phyloP scores from a whole-genome alignment of 441 rosid species.

The Gossypium laxum region DNA sequence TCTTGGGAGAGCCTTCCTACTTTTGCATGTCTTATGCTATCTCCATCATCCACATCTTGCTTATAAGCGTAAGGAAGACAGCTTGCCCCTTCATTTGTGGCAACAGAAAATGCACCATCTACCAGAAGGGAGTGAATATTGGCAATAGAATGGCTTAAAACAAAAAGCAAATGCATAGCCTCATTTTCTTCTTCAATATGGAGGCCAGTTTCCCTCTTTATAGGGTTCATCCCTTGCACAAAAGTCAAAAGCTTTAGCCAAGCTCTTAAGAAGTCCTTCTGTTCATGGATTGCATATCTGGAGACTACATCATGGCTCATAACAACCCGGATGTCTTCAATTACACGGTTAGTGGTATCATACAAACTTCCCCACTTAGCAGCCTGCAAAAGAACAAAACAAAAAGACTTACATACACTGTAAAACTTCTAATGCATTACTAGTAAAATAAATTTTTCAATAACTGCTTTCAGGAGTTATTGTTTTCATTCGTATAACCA shows the following conservation, averaged over 20 bases:
- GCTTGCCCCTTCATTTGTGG: conserved; percentile 34
- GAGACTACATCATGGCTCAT: conserved; percentile 67
- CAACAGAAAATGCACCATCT: conserved; percentile 44
- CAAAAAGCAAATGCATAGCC: conserved; percentile 45
- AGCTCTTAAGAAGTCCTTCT: conserved; percentile 50
- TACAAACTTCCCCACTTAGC: conserved; percentile 58
- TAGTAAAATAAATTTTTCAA: neutral
- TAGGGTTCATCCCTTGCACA: conserved; percentile 83
- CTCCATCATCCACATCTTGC: conserved; percentile 42
- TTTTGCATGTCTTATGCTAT: conserved; percentile 66
- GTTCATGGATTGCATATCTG: conserved; percentile 54
- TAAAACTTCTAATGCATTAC: neutral
- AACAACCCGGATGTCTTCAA: conserved; percentile 75
- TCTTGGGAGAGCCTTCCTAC: conserved; percentile 76
- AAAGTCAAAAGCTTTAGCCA: conserved; percentile 79
- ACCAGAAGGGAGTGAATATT: conserved; percentile 67
- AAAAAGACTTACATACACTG: conserved; percentile 9
- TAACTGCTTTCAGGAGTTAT: neutral
- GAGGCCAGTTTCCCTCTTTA: conserved; percentile 79
- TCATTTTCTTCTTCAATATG: conserved; percentile 72
- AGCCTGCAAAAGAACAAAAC: conserved; percentile 39
- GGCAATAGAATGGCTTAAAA: conserved; percentile 58
- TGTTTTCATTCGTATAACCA: neutral
- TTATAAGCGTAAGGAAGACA: conserved; percentile 19
- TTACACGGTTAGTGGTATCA: conserved; percentile 59